Percentiles rank a stretch among this genome's conserved stretches.
Evolutionary conservation across 2,329 filamentous ascomycete species (phyloP).

Genomic region (Metarhizium guizhouense): DNA sequence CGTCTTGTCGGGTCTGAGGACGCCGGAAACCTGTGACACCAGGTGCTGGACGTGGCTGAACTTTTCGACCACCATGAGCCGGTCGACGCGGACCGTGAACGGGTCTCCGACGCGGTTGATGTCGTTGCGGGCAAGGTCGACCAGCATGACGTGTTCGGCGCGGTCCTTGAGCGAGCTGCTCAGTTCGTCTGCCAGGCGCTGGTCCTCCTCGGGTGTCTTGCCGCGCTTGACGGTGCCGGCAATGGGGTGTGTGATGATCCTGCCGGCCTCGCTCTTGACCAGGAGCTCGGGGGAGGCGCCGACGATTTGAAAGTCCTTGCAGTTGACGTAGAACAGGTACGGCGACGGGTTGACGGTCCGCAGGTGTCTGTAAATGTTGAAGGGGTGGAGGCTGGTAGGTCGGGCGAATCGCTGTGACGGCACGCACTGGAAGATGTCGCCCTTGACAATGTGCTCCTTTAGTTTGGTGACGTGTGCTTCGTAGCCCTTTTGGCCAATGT

Average conservation of each 20-base stretch:
- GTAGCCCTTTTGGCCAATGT: constrained; percentile 83
- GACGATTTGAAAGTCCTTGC: constrained; percentile 85
- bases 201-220: constrained; percentile 71
- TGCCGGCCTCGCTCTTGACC: constrained; percentile 78
- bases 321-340: constrained; percentile 94
- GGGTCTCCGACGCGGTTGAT: constrained; percentile 94
- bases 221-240: constrained; percentile 91
- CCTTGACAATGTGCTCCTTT: constrained; percentile 83
- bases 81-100: constrained; percentile 78
- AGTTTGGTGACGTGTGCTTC: constrained; percentile 78
- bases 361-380: constrained; percentile 95
- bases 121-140: constrained; percentile 92
- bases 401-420: constrained; percentile 88
- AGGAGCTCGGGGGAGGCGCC: constrained; percentile 92
- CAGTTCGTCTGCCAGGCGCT: constrained; percentile 66
- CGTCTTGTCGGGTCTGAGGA: constrained; percentile 74
- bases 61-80: constrained; percentile 86
- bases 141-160: constrained; percentile 94
- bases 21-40: constrained; percentile 87
- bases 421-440: constrained; percentile 96
- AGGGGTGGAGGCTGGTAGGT: constrained; percentile 85
- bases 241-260: constrained; percentile 93
- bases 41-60: constrained; percentile 98
- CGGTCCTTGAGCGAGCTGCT: constrained; percentile 80
- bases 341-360: constrained; percentile 97